Conservation (phyloP, 2,329 filamentous ascomycete species). For the Gnomoniopsis sp. region DNA sequence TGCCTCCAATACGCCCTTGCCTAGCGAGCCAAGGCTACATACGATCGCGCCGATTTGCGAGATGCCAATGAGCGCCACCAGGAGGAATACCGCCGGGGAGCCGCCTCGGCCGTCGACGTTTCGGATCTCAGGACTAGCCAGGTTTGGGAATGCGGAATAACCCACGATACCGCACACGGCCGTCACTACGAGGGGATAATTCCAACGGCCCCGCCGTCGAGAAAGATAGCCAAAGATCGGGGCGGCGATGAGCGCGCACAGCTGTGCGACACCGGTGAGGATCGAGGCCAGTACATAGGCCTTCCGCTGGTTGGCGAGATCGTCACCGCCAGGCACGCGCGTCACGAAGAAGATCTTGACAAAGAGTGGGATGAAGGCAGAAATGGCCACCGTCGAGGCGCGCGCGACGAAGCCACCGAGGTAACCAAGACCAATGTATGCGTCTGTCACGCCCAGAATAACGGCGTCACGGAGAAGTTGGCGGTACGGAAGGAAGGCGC, state of each 20-base stretch:
- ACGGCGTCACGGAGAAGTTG: slow-evolving; percentile 61
- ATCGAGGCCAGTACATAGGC: slow-evolving; percentile 88
- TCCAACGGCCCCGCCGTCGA: slow-evolving; percentile 62
- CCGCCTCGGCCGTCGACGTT: slow-evolving; percentile 64
- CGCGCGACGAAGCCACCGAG: slow-evolving; percentile 92
- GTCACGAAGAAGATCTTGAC: slow-evolving; percentile 86
- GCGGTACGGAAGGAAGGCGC: slow-evolving; percentile 50
- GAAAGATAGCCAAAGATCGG: slow-evolving; percentile 84
- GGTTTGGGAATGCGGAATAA: slow-evolving; percentile 72
- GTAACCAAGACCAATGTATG: slow-evolving; percentile 81
- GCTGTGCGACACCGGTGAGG: slow-evolving; percentile 83
- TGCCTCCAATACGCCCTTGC: slow-evolving; percentile 67
- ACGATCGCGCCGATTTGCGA: slow-evolving; percentile 97
- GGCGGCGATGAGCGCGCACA: slow-evolving; percentile 79
- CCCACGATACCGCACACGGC: slow-evolving; percentile 73
- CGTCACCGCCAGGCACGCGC: slow-evolving; percentile 69
- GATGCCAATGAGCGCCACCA: slow-evolving; percentile 78
- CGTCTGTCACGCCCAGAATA: slow-evolving; percentile 69
- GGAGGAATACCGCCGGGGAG: slow-evolving; percentile 65
- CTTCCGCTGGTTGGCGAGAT: slow-evolving; percentile 61
- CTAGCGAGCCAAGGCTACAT: slow-evolving; percentile 85
- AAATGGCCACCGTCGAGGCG: slow-evolving; percentile 92
- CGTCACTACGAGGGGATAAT: slow-evolving; percentile 70
- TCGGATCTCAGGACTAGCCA: slow-evolving; percentile 72
- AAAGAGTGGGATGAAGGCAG: slow-evolving; percentile 88